Conservation (phyloP, 345 rosid species). For the thale cress (Arabidopsis thaliana) region TAIR10.1 NC_003070.9:12928501-12929000, state of each 20-base stretch:
- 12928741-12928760: neutral
- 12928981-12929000: neutral
- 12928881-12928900: neutral
- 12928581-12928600: neutral
- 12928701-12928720: neutral
- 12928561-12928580: conserved; percentile 38
- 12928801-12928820: neutral
- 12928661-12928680: neutral
- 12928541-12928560: conserved; percentile 70
- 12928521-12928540: conserved; percentile 56
- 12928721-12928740: neutral
- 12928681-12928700: neutral
- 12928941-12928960: neutral
- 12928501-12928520: conserved; percentile 72
- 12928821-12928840: neutral
- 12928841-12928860: neutral
- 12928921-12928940: neutral
- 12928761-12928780: neutral
- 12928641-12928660: neutral
- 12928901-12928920: neutral
- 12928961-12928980: neutral
- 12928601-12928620: neutral
- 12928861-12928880: neutral
- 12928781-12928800: too few species aligned
- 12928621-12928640: neutral